These are phyloP conservation scores for Helianthus tuberosus DNA, from an alignment of 129 eudicot genomes.

Conservation along the genomic window DNA sequence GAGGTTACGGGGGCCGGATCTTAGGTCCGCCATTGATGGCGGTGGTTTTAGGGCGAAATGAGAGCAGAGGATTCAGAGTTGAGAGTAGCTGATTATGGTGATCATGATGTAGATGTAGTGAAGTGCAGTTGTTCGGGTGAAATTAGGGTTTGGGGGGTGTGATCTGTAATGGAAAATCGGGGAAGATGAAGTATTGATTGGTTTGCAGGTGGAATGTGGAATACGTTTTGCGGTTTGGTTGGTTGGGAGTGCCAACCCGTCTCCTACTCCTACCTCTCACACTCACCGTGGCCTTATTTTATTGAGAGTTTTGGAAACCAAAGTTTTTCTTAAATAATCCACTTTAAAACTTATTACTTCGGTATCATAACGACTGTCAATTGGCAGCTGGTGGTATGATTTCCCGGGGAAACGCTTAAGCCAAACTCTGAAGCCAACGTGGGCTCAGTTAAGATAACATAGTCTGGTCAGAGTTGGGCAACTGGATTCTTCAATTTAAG, in stretches of 20 bases:
- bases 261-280: neutral
- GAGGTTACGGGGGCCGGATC: constrained; percentile 55
- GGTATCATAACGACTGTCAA: no score
- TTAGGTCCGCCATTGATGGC: constrained; percentile 24
- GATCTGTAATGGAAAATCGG: constrained; percentile 13
- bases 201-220: neutral
- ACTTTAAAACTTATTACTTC: no score
- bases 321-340: no score
- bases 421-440: no score
- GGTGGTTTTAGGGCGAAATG: constrained; percentile 3
- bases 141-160: neutral
- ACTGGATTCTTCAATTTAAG: no score
- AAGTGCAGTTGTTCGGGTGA: neutral
- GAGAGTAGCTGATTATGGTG: neutral
- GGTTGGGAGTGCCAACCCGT: neutral
- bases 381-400: no score
- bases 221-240: constrained; percentile 22
- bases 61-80: constrained; percentile 3
- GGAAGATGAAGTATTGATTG: constrained; percentile 14
- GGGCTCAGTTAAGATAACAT: no score
- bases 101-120: constrained; percentile 14
- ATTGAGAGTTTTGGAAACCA: no score
- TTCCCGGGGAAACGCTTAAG: no score
- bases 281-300: neutral
- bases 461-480: no score